Evolutionary conservation across 371 early-diverging fungal genomes (phyloP).

Genomic region (Nematocida displodere): DNA sequence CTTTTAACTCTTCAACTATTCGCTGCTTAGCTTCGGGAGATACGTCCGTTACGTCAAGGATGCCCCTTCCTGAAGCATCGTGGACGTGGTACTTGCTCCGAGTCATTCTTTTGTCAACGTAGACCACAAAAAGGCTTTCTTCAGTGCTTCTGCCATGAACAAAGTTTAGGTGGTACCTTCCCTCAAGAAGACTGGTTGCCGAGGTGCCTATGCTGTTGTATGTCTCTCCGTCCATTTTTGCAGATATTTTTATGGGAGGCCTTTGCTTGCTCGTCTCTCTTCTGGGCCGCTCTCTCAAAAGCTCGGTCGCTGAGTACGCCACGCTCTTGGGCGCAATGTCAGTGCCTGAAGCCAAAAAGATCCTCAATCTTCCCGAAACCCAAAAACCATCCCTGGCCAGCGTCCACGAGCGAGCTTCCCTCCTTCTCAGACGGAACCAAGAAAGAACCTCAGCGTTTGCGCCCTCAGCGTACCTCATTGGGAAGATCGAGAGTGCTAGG

Average conservation of each 20-base stretch:
- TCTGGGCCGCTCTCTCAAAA: background rate
- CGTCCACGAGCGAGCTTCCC: background rate
- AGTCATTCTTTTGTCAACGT: background rate
- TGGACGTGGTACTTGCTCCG: background rate
- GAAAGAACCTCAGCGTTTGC: too few species aligned
- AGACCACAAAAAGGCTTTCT: constrained; percentile 14
- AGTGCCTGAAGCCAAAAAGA: background rate
- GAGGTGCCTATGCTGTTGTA: constrained; percentile 26
- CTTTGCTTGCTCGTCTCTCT: constrained; percentile 16
- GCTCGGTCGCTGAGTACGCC: constrained; percentile 8
- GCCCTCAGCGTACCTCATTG: constrained; percentile 1
- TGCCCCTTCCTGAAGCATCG: constrained; percentile 36
- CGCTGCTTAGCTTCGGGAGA: background rate
- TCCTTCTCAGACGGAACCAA: too few species aligned
- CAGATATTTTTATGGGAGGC: constrained; percentile 13
- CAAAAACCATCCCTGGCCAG: background rate
- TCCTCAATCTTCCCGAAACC: constrained; percentile 4
- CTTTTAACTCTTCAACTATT: background rate
- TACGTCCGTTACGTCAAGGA: constrained; percentile 7
- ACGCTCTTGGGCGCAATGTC: background rate
- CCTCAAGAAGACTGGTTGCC: background rate
- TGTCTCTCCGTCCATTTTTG: constrained; percentile 53
- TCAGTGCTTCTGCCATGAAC: background rate
- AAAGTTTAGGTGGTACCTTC: background rate
- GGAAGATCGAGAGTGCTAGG: constrained; percentile 12